Conservation (phyloP, 192 early-diverging fungal genomes). For the Linderina pennispora region DNA sequence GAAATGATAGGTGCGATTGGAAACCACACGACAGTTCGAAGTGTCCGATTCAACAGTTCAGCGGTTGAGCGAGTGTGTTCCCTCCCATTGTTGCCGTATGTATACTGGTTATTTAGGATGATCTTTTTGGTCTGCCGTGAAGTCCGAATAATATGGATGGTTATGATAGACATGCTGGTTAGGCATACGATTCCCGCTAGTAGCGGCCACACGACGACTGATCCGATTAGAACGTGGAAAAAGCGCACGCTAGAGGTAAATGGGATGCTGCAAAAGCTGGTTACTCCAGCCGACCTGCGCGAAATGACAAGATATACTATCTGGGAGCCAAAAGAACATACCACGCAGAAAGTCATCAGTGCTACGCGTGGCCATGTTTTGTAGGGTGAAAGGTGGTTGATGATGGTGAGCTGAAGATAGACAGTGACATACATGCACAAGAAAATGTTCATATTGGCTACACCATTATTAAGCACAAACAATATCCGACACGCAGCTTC, state of each 20-base stretch:
- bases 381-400: not conserved
- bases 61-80: not conserved
- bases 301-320: not conserved
- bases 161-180: not conserved
- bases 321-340: not conserved
- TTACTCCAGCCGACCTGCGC: not conserved
- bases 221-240: not conserved
- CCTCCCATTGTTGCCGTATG: no score
- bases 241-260: not conserved
- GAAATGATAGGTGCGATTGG: not conserved
- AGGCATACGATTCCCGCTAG: not conserved
- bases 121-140: not conserved
- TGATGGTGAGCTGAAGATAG: not conserved
- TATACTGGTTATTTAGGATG: not conserved
- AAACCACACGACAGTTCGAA: not conserved
- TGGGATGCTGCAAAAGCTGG: not conserved
- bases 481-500: slow-evolving; percentile 21
- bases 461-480: slow-evolving; percentile 11
- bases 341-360: not conserved
- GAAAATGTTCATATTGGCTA: slow-evolving; percentile 10
- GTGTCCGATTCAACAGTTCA: not conserved
- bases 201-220: not conserved
- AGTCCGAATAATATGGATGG: not conserved
- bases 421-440: not conserved
- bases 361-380: not conserved